phyloP scores from a whole-genome alignment of 2,329 filamentous ascomycete species.

The Colletotrichum eremochloae region DNA sequence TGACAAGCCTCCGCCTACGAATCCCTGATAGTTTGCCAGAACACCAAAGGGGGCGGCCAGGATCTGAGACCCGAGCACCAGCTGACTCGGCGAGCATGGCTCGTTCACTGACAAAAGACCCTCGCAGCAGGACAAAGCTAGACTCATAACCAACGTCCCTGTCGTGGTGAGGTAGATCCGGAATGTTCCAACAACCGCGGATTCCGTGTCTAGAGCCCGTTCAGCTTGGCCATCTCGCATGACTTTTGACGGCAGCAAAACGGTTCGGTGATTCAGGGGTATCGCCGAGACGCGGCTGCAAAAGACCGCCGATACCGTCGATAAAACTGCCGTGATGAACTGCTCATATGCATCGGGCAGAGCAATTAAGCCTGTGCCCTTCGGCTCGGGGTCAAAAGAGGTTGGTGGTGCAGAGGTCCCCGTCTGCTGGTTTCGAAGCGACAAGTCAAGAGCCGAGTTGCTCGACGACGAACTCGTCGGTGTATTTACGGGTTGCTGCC shows the following conservation, averaged over 20 bases:
- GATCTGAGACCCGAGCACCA: conserved; percentile 59
- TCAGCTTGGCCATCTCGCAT: conserved; percentile 30
- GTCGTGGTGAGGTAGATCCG: conserved; percentile 69
- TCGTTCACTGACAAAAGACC: conserved; percentile 64
- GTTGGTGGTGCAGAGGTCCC: conserved; percentile 45
- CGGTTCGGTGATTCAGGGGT: conserved; percentile 66
- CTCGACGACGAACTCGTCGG: conserved; percentile 62
- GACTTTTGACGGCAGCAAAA: conserved; percentile 56
- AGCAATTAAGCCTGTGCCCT: conserved; percentile 51
- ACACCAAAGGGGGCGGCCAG: conserved; percentile 69
- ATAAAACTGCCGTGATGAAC: conserved; percentile 66
- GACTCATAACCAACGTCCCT: conserved; percentile 64
- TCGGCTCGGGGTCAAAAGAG: conserved; percentile 47
- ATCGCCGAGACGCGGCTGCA: conserved; percentile 63
- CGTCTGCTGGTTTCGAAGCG: conserved; percentile 48
- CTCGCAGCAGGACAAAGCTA: conserved; percentile 62
- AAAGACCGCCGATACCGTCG: conserved; percentile 64
- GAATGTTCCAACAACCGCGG: conserved; percentile 58
- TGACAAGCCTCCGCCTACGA: conserved; percentile 52
- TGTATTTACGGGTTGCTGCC: conserved; percentile 57
- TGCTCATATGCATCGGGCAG: conserved; percentile 65
- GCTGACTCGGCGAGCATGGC: conserved; percentile 54
- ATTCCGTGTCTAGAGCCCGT: conserved; percentile 23
- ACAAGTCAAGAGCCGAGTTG: conserved; percentile 55
- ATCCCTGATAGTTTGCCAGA: conserved; percentile 58